phyloP scores from a whole-genome alignment of 192 early-diverging fungal species.

The Piromyces finnis region DNA sequence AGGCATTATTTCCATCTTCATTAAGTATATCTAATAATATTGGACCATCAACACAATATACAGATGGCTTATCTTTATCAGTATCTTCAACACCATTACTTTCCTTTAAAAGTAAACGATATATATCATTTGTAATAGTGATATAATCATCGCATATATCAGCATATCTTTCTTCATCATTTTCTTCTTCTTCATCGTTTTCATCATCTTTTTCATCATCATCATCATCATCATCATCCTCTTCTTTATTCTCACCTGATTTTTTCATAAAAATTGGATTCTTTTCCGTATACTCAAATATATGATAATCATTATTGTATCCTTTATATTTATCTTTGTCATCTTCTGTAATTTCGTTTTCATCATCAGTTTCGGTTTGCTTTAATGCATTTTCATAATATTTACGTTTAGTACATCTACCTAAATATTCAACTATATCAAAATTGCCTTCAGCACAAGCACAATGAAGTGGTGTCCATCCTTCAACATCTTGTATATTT shows the following conservation, averaged over 20 bases:
- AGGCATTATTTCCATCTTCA: not conserved
- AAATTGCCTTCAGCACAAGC: constrained; percentile 45
- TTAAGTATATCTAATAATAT: not conserved
- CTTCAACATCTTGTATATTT: constrained; percentile 23
- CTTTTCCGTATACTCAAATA: not conserved
- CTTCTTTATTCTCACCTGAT: not conserved
- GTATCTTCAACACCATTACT: not conserved
- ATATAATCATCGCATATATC: not conserved
- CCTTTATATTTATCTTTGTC: not conserved
- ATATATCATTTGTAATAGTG: not conserved
- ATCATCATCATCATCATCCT: not conserved
- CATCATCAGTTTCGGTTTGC: not conserved
- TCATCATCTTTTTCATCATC: not conserved
- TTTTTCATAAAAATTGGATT: not conserved
- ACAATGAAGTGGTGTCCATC: constrained; percentile 53
- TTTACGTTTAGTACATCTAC: not conserved
- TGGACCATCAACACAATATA: not conserved
- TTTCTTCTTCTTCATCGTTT: not conserved
- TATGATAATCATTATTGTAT: not conserved
- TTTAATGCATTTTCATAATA: not conserved
- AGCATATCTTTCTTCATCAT: not conserved
- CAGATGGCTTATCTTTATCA: not conserved
- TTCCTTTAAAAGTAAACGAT: not conserved
- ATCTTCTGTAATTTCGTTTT: not conserved
- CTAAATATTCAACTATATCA: constrained; percentile 12